Conservation (phyloP, 257 asterid genomes). For the Cruciata laevipes region DNA sequence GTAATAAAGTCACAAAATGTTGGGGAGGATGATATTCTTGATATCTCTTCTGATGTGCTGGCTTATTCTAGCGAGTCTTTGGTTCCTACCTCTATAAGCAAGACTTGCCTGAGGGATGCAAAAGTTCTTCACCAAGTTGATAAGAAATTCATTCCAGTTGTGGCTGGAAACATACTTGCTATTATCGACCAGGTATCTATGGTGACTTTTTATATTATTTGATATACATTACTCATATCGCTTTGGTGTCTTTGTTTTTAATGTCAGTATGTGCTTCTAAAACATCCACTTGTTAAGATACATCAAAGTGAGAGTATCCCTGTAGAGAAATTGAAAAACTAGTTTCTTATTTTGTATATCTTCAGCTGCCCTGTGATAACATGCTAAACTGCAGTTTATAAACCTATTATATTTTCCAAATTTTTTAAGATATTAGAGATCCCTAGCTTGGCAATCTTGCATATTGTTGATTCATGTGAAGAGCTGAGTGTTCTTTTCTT, state of each 20-base stretch:
- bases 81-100: conserved; percentile 70
- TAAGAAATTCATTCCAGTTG: conserved; percentile 87
- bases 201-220: background rate
- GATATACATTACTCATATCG: background rate
- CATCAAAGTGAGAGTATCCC: conserved; percentile 2
- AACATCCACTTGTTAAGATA: background rate
- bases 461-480: conserved; percentile 5
- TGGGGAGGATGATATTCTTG: conserved; percentile 55
- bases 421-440: background rate
- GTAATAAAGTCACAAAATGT: conserved; percentile 20
- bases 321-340: background rate
- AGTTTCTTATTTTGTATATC: background rate
- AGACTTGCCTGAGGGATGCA: conserved; percentile 63
- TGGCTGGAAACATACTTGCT: conserved; percentile 71
- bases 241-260: background rate
- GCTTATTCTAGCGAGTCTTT: conserved; percentile 52
- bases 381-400: background rate
- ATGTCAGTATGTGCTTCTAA: background rate
- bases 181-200: conserved; percentile 72
- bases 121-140: conserved; percentile 88
- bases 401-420: background rate
- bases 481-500: conserved; percentile 12
- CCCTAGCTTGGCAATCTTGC: too few relatives aligned
- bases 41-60: conserved; percentile 58
- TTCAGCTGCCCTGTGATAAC: background rate